Percentiles rank a stretch among this genome's conserved stretches.
Conservation (phyloP, 306 rosid genomes). For the Hippophae gyantsensis region DNA sequence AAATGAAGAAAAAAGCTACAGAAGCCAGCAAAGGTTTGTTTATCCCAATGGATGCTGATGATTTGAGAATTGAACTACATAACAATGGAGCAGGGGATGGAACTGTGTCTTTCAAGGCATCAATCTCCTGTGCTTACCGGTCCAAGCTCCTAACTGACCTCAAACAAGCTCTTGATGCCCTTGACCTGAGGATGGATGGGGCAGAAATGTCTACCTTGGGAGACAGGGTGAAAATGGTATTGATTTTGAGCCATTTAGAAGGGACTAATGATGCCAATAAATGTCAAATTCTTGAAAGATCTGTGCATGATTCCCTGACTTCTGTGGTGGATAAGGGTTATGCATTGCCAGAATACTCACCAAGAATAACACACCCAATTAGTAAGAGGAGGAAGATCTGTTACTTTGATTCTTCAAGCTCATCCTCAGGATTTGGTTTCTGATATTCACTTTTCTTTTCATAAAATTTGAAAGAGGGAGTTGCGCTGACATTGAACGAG, state of each 20-base stretch:
- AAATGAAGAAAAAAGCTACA: conserved; percentile 54
- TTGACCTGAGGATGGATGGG: conserved; percentile 42
- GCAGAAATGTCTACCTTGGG: conserved; percentile 76
- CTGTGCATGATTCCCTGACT: conserved; percentile 45
- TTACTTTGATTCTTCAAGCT: conserved; percentile 37
- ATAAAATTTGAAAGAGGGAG: no score
- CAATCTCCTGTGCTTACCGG: conserved; percentile 58
- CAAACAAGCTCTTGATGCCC: conserved; percentile 51
- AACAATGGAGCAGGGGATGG: conserved; percentile 25
- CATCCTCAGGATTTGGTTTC: conserved; percentile 24
- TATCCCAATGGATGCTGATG: conserved; percentile 68
- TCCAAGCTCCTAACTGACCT: conserved; percentile 64
- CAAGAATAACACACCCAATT: conserved; percentile 32
- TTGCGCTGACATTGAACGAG: no score
- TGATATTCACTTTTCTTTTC: no score
- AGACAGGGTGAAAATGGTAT: conserved; percentile 47
- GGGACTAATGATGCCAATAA: conserved; percentile 22
- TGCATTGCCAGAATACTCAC: conserved; percentile 49
- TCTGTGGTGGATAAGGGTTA: conserved; percentile 60
- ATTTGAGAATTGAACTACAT: conserved; percentile 59
- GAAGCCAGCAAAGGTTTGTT: conserved; percentile 62
- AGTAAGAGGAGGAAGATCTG: conserved; percentile 48
- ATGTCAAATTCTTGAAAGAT: conserved; percentile 32
- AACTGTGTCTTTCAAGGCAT: conserved; percentile 45
- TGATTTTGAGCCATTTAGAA: conserved; percentile 36